Evolutionary conservation across 257 asterid genomes (phyloP).

Genomic region (Salvia miltiorrhiza): DNA sequence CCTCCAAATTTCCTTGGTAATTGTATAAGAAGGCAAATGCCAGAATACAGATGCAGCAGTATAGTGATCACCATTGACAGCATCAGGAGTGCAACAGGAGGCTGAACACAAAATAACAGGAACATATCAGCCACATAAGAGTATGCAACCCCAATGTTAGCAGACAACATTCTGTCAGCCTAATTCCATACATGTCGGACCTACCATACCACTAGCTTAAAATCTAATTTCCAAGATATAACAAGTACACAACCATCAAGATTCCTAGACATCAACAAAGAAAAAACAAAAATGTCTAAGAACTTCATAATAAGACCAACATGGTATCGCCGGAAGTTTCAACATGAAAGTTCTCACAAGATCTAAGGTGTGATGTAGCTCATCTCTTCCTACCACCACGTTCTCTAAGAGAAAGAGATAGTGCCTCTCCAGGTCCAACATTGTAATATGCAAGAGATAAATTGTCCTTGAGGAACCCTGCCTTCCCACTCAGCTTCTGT

Average conservation of each 20-base stretch:
- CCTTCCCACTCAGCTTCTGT: constrained; percentile 96
- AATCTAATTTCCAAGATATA: neutral
- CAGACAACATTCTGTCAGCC: constrained; percentile 4
- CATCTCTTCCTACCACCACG: constrained; percentile 99
- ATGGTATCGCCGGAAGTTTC: constrained; percentile 20
- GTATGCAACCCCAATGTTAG: constrained; percentile 15
- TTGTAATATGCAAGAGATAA: constrained; percentile 92
- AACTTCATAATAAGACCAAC: constrained; percentile 24
- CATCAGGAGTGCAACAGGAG: constrained; percentile 16
- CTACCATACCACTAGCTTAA: constrained; percentile 36
- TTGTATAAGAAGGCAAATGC: neutral
- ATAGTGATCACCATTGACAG: constrained; percentile 15
- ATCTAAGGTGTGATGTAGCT: constrained; percentile 27
- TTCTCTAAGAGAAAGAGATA: constrained; percentile 83
- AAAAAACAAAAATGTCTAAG: constrained; percentile 9
- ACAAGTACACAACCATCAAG: constrained; percentile 30
- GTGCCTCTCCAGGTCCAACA: constrained; percentile 64
- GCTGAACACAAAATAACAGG: constrained; percentile 16
- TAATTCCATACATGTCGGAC: constrained; percentile 14
- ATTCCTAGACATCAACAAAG: constrained; percentile 22
- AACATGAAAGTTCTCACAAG: constrained; percentile 33
- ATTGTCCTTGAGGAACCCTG: constrained; percentile 97
- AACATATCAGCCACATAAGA: constrained; percentile 25
- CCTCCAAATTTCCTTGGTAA: neutral
- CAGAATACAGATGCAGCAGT: constrained; percentile 2